Percentiles rank a stretch among this genome's conserved stretches.
Evolutionary conservation across 2,329 filamentous ascomycete species (phyloP).

Genomic region (Penicillium janthinellum): DNA sequence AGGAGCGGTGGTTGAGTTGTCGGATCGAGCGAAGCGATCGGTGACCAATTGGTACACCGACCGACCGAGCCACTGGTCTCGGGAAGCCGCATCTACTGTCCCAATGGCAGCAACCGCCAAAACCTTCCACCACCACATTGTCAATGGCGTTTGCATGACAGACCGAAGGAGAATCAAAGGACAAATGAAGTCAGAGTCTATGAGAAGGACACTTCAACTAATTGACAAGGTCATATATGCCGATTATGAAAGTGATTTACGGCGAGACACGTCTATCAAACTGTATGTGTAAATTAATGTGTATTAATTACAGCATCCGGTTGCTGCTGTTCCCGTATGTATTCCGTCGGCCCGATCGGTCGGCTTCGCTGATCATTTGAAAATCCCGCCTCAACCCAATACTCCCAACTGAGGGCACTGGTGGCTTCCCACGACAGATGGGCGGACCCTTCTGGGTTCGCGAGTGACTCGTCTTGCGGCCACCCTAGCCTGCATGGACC

Average conservation of each 20-base stretch:
- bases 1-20: slow-evolving; percentile 37
- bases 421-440: background rate
- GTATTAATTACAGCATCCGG: too few species aligned
- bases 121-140: slow-evolving; percentile 13
- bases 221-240: background rate
- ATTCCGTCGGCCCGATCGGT: background rate
- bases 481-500: background rate
- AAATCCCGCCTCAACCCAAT: background rate
- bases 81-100: slow-evolving; percentile 27
- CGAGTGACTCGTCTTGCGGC: background rate
- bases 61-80: slow-evolving; percentile 40
- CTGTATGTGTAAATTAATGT: background rate
- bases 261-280: background rate
- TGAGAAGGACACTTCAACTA: background rate
- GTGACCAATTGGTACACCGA: slow-evolving; percentile 50
- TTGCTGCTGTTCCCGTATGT: background rate
- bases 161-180: background rate
- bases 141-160: slow-evolving; percentile 11
- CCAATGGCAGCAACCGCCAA: slow-evolving; percentile 8
- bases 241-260: background rate
- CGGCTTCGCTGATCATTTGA: background rate
- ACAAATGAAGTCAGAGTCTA: background rate
- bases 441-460: background rate
- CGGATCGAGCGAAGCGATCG: slow-evolving; percentile 46
- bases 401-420: background rate